Conservation (phyloP, 2,329 filamentous ascomycete genomes). For the Thielaviopsis ethacetica region DNA sequence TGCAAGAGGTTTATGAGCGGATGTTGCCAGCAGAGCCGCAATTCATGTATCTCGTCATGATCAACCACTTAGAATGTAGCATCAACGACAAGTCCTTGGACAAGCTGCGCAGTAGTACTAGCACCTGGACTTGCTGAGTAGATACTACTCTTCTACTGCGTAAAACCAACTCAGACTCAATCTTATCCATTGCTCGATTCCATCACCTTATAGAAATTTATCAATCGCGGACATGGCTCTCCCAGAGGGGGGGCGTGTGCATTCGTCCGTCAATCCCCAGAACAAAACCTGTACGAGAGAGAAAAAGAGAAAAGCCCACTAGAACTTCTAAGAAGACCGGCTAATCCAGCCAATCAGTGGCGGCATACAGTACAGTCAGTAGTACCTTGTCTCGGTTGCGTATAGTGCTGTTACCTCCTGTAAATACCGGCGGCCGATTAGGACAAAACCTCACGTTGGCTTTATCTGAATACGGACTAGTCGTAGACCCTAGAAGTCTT, state of each 20-base stretch:
- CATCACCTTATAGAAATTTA: constrained; percentile 8
- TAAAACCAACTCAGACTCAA: too few species aligned
- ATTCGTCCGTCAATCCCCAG: not conserved
- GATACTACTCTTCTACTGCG: too few species aligned
- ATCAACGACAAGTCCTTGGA: not conserved
- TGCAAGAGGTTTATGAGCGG: too few species aligned
- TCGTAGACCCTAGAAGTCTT: not conserved
- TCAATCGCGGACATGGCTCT: not conserved
- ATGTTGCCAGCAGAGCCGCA: not conserved
- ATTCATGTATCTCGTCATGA: not conserved
- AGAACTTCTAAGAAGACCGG: not conserved
- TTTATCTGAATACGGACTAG: not conserved
- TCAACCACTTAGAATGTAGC: not conserved
- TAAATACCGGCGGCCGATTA: not conserved
- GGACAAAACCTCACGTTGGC: not conserved
- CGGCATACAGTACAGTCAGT: too few species aligned
- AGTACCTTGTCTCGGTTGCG: too few species aligned
- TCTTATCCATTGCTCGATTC: constrained; percentile 7
- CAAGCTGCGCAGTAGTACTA: too few species aligned
- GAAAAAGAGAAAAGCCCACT: not conserved
- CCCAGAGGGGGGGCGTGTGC: not conserved
- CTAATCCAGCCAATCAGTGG: not conserved
- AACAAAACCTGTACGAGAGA: not conserved
- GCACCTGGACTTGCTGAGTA: too few species aligned
- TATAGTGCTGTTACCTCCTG: not conserved